Evolutionary conservation across 495 filamentous ascomycete species (phyloP).

Genomic region (Trichoderma gamsii): DNA sequence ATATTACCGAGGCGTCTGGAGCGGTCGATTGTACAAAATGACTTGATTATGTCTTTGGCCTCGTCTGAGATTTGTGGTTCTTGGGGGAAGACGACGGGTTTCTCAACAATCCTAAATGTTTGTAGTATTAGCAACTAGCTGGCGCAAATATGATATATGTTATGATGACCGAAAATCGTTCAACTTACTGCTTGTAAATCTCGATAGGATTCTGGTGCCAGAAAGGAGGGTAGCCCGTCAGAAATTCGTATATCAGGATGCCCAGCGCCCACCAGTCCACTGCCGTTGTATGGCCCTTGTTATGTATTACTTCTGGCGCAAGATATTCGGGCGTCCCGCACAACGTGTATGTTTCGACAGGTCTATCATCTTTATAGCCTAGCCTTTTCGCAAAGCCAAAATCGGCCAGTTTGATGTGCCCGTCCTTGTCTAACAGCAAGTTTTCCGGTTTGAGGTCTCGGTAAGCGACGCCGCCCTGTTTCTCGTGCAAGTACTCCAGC

Average conservation of each 20-base stretch:
- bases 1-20: constrained; percentile 85
- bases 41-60: constrained; percentile 76
- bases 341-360: constrained; percentile 87
- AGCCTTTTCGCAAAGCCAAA: constrained; percentile 94
- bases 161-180: background rate
- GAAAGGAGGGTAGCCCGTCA: constrained; percentile 93
- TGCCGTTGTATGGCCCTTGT: constrained; percentile 87
- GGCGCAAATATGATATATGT: background rate
- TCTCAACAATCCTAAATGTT: constrained; percentile 59
- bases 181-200: constrained; percentile 77
- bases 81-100: constrained; percentile 62
- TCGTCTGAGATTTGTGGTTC: constrained; percentile 59
- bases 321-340: constrained; percentile 97
- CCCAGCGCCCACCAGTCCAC: constrained; percentile 99
- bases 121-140: background rate
- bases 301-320: constrained; percentile 92
- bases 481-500: constrained; percentile 86
- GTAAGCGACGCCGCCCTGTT: constrained; percentile 77
- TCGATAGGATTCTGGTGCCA: constrained; percentile 95
- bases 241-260: constrained; percentile 91
- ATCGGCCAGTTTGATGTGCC: constrained; percentile 95
- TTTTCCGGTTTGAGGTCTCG: constrained; percentile 97
- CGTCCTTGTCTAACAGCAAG: constrained; percentile 82
- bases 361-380: constrained; percentile 40
- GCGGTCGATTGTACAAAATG: constrained; percentile 84